Evolutionary conservation across 352 stramenopile species (phyloP), one percentile per base, ranked within the genome.

Genomic region (Poterioochromonas sp.): DNA sequence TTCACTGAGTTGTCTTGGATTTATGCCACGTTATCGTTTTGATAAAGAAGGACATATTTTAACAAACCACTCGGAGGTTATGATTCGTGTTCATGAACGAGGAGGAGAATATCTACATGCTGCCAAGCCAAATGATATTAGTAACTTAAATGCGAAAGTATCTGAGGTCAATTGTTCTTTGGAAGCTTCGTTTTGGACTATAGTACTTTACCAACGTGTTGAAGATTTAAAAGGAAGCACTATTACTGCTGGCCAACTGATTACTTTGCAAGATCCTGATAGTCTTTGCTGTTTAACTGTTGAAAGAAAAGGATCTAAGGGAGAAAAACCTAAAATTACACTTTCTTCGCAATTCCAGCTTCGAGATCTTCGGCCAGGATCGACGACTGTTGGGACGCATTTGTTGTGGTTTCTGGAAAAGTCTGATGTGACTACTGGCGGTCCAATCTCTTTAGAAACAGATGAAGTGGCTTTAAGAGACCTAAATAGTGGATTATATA

Each of bases 131-230:
- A 8, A 20, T 20, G n/a, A n/a, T n/a, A n/a, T n/a, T n/a, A 20
- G 8, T 8, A 20, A 53, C 20, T 53, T 53, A 20, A 44, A 73
- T 49, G 12, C 40, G 3, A 58, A 74, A 74, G 26, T 40, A 8
- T 12, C 54, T 65, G 65, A 74, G 32, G 41, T 74, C 15, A 74
- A 74, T 35, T 74, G 65, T n/a, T 74, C 65, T 35, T 74, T 74
- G 40, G 65, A 74, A 54, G 37, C 15, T 40, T 39, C 65, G 5
- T 20, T n/a, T 18, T 74, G 65, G 65, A 74, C 40, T 35, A 35
- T 74, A 1, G 26, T 12, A 8, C 1, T 74, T 5, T 74, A 74
- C 32, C 65, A 74, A 34, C 65, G 12, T 40, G 40, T 34, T 1
- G 22, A 26, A 1, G 40, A 74, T 58, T 8, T 35, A 18, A 15